Evolutionary conservation across 306 rosid species (phyloP).

Genomic region (Prunus fruticosa): DNA sequence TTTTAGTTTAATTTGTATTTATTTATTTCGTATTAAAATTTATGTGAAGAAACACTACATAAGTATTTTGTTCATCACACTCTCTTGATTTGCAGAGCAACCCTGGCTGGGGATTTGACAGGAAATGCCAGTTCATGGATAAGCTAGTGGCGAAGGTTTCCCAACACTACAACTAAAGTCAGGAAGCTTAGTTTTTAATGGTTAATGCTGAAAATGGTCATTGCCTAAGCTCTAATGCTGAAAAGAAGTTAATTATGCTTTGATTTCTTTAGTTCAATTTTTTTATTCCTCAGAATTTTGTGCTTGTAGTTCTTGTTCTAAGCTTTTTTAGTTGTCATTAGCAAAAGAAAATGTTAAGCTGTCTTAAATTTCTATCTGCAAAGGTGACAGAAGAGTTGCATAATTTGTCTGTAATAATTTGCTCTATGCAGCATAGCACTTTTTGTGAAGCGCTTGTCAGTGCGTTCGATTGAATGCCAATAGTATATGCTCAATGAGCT

Average conservation of each 20-base stretch:
- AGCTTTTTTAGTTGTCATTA: neutral
- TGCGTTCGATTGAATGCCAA: neutral
- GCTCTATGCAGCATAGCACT: neutral
- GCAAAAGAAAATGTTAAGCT: neutral
- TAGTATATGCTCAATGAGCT: neutral
- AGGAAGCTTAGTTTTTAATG: neutral
- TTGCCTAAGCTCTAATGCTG: neutral
- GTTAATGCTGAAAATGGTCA: neutral
- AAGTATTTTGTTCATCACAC: neutral
- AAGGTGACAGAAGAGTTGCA: neutral
- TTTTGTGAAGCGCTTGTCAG: neutral
- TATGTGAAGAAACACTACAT: neutral
- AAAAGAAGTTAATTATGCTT: neutral
- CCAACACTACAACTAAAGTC: constrained; percentile 55
- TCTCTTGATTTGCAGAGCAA: constrained; percentile 62
- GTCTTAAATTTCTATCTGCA: neutral
- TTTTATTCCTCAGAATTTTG: neutral
- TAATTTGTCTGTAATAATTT: constrained; percentile 3
- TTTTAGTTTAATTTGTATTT: neutral
- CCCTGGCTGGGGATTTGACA: constrained; percentile 91
- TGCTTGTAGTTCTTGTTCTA: neutral
- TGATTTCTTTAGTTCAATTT: neutral
- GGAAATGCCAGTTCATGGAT: constrained; percentile 89
- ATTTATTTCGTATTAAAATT: neutral
- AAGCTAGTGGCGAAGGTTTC: constrained; percentile 65